Evolutionary conservation across 306 rosid species (phyloP).

Genomic region (Erythrophleum fordii): DNA sequence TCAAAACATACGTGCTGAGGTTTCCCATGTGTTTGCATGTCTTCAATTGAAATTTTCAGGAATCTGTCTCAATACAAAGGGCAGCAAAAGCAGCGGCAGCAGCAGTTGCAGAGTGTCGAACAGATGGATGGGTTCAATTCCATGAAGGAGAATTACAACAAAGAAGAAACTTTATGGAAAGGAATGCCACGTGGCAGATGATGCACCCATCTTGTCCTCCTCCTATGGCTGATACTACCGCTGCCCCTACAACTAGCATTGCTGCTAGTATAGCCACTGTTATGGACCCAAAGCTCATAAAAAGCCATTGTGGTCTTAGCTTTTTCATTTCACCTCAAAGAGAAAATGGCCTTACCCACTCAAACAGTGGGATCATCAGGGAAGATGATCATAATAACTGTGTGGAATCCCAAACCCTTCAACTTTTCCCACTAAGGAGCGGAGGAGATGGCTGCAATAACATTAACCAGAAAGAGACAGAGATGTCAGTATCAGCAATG

Average conservation of each 20-base stretch:
- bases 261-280: slow-evolving; percentile 29
- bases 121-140: slow-evolving; percentile 84
- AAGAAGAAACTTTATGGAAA: slow-evolving; percentile 65
- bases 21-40: slow-evolving; percentile 37
- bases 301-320: slow-evolving; percentile 53
- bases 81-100: slow-evolving; percentile 41
- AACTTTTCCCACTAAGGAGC: slow-evolving; percentile 78
- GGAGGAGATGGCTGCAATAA: slow-evolving; percentile 33
- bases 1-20: slow-evolving; percentile 29
- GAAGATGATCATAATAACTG: slow-evolving; percentile 16
- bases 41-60: slow-evolving; percentile 55
- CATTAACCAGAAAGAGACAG: slow-evolving; percentile 51
- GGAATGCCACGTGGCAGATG: slow-evolving; percentile 90
- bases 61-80: slow-evolving; percentile 69
- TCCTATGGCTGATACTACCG: slow-evolving; percentile 2
- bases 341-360: slow-evolving; percentile 37
- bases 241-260: slow-evolving; percentile 32
- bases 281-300: slow-evolving; percentile 62
- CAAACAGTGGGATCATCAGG: slow-evolving; percentile 26
- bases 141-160: slow-evolving; percentile 69
- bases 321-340: slow-evolving; percentile 51
- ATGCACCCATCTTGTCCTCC: slow-evolving; percentile 64
- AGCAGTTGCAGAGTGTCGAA: slow-evolving; percentile 55
- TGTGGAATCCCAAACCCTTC: slow-evolving; percentile 78
- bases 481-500: slow-evolving; percentile 52